Base-by-base conservation (phyloP, 2,329 filamentous ascomycete species). In the Penicillium sp. region DNA sequence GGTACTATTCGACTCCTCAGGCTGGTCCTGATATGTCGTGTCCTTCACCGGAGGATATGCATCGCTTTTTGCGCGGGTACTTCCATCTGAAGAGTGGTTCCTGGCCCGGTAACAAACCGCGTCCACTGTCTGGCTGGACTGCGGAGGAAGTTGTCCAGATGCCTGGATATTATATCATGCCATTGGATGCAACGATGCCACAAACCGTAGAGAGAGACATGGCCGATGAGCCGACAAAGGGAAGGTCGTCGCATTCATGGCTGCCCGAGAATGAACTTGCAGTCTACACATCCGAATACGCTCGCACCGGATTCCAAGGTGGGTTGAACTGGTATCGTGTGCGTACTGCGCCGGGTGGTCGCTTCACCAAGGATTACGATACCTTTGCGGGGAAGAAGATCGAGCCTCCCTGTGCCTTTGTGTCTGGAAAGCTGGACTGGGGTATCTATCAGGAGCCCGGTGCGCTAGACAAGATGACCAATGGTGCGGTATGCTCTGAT, bases 161-260 rank as follows among this genome's bases (percentile, higher is more conserved):
- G 75, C 86, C 86, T 0, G 75, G 81, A 46, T 88, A 88, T 73
- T 89, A 89, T 69, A 77, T 88, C 59, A 86, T 89, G 84, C 80
- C 77, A 1, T 66, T 78, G 2, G 62, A 79, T 42, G 70, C 75
- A 8, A 79, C 77, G 1, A 87, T 89, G 81, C 82, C 83, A 0
- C 74, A 81, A 42, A 75, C 77, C 0, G 78, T 89, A 1, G 73
- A 74, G 1, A 57, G 70, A 9, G 76, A 80, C 60, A 86, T 87
- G 83, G 56, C 63, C 2, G 65, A 63, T 16, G 80, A 86, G 60
- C 62, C 67, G 0, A 40, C 57, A 1, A 63, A 57, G 27, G 76
- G 75, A 9, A 71, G 75, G 53, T 56, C 58, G 3, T 68, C 63
- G 2, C 59, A 61, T 8, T 54, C 57, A 1, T 89, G 85, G 85